Base-by-base conservation (phyloP, 805 yeast genomes). In the Hanseniaspora occidentalis region DNA sequence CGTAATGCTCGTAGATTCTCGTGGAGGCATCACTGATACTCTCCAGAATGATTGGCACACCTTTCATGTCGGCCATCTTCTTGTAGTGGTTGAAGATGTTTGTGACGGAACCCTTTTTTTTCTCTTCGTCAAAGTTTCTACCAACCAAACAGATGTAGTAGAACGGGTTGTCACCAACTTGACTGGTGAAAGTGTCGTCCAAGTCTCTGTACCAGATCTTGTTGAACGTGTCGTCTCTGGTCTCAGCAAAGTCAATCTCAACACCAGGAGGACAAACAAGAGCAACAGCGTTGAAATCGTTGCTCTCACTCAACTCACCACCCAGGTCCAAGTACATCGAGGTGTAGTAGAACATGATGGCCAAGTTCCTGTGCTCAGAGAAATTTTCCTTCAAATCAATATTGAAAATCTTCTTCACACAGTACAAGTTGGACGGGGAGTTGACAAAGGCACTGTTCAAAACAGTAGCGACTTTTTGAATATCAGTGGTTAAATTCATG, bases 81-180 rank as follows among this genome's bases (percentile, higher is more conserved):
- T 52, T 56, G 44, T 52, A 56, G 14, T 49, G 42, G 14, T 53
- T 50, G 36, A 60, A 50, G 29, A 60, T 52, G 16, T 54, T 49
- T 35, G 59, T 53, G 10, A 58, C 62, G 7, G 62, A 53, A 13
- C 63, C 62, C 37, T 50, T 52, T 6, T 49, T 45, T 19, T 46
- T 47, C 4, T 48, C 52, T 31, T 54, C 54, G 8, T 48, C 42
- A n/a, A 50, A 44, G 37, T 58, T 56, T 44, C 54, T 58, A 21
- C 63, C 64, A 23, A 60, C 49, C 42, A 56, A 49, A 44, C 53
- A 58, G 35, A 60, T 41, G 41, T 60, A 58, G 40, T 55, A 58
- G 39, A 54, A 57, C 6, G 47, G 50, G 37, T 56, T 47, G 10
- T 48, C 40, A 36, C 52, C 49, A 31, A 50, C 46, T 17, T 43